Evolutionary conservation across 352 stramenopile genomes (phyloP), one percentile per base, ranked within the genome.

Genomic region (Nothophytophthora sp.): DNA sequence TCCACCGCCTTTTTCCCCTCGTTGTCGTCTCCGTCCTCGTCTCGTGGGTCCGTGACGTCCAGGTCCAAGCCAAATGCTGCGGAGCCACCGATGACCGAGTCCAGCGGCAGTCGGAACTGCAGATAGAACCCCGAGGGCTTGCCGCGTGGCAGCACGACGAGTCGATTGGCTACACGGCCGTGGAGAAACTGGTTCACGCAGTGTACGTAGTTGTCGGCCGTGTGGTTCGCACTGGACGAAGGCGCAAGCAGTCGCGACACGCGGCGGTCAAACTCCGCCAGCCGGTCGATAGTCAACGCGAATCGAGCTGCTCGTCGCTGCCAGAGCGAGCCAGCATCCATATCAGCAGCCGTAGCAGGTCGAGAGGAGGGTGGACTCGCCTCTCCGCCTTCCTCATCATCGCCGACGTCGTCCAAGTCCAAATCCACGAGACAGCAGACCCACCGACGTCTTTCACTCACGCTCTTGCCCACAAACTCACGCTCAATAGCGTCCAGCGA

Each of bases 351-450:
- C 34, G 30, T 55, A 16, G 20, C 13, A 16, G 32, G 47, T 12
- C 47, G 55, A 51, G 57, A 43, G 18, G 13, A 22, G 46, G 42
- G 24, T 12, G 39, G 12, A n/a, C 27, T 32, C 4, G 70, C 73
- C 72, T 93, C 9, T n/a, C 43, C 24, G 5, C 8, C 36, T 7
- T 54, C 27, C 8, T 60, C 60, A 19, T 61, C 43, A 28, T 68
- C 63, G 16, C 78, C 75, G 15, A 85, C 59, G 34, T 88, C 55
- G 43, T 89, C 81, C 11, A 75, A 50, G 39, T 84, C 73, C 24
- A 82, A 57, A 22, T 88, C 76, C 5, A 81, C 41, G 25, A 88
- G 58, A 76, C 25, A 53, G 27, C 53, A 63, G 30, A 55, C 20
- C 54, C 63, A 63, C 13, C 28, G 29, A 10, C 11, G 51, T 32